These are phyloP conservation scores for Venturia carpophila DNA, from an alignment of 2,329 filamentous ascomycete genomes.

Conservation along the genomic window DNA sequence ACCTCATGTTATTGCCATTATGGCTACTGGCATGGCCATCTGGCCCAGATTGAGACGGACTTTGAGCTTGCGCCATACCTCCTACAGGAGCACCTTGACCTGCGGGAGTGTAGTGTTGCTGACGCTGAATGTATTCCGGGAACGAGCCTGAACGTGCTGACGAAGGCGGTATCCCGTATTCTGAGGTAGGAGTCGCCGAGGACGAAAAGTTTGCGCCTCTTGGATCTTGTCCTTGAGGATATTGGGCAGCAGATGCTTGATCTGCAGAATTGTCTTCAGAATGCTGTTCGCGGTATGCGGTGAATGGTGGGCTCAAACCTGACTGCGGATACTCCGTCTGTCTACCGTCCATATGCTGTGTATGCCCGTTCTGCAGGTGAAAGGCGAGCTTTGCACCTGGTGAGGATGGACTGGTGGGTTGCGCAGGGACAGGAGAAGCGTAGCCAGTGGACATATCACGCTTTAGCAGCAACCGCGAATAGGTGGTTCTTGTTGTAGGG, in stretches of 20 bases:
- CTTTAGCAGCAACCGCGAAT: constrained; percentile 10
- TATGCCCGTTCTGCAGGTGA: constrained; percentile 29
- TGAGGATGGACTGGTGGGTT: constrained; percentile 34
- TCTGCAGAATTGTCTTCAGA: constrained; percentile 85
- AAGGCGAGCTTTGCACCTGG: constrained; percentile 34
- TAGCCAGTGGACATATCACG: constrained; percentile 38
- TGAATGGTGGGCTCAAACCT: constrained; percentile 49
- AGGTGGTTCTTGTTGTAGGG: constrained; percentile 14
- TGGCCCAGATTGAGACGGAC: constrained; percentile 87
- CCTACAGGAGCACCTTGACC: constrained; percentile 66
- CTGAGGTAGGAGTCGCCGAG: constrained; percentile 77
- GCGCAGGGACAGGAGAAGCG: constrained; percentile 35
- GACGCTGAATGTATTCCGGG: constrained; percentile 74
- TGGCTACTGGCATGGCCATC: constrained; percentile 67
- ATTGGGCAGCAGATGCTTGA: constrained; percentile 88
- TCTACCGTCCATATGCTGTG: constrained; percentile 48
- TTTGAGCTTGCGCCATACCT: constrained; percentile 98
- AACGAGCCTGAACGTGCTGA: constrained; percentile 75
- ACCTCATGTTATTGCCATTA: constrained; percentile 65
- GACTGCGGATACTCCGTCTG: constrained; percentile 46
- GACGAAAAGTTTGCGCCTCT: constrained; percentile 64
- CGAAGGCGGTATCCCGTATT: constrained; percentile 73
- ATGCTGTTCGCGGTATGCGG: constrained; percentile 49
- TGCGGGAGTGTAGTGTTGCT: constrained; percentile 65
- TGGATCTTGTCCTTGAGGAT: constrained; percentile 73